These are phyloP conservation scores for Cystofilobasidium capitatum DNA, from an alignment of 768 basidiomycete genomes.

Conservation along the genomic window DNA sequence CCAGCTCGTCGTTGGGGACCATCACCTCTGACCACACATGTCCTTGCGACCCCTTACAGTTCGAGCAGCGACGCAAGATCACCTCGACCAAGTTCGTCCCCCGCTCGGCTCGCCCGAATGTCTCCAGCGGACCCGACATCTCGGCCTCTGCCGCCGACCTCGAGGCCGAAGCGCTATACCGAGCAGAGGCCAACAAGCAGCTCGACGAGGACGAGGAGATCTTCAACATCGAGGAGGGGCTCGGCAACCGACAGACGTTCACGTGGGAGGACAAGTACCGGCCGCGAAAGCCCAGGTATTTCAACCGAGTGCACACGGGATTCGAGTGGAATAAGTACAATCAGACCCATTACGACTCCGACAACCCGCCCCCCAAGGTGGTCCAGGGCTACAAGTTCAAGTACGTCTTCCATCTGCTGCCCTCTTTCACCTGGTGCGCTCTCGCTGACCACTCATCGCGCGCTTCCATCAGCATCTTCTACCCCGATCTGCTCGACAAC, in stretches of 20 bases:
- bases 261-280: conserved; percentile 99
- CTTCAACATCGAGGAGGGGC: conserved; percentile 86
- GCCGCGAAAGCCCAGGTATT: conserved; percentile 93
- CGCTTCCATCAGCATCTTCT: conserved; percentile 78
- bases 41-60: conserved; percentile 42
- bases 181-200: conserved; percentile 70
- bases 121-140: conserved; percentile 36
- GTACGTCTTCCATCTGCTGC: conserved; percentile 38
- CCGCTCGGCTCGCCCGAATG: conserved; percentile 43
- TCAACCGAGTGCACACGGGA: conserved; percentile 97
- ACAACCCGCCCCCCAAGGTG: conserved; percentile 98
- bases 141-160: conserved; percentile 54
- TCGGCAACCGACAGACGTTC: conserved; percentile 64
- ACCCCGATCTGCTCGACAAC: conserved; percentile 85
- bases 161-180: conserved; percentile 56
- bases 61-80: conserved; percentile 67
- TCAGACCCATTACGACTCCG: conserved; percentile 99
- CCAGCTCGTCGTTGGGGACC: conserved; percentile 15
- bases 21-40: neutral
- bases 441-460: neutral
- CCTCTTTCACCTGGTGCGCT: conserved; percentile 43
- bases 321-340: conserved; percentile 99
- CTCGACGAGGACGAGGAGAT: conserved; percentile 93
- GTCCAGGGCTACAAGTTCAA: conserved; percentile 87
- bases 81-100: conserved; percentile 80